Conservation (phyloP, 2,329 filamentous ascomycete genomes). For the Lasiodiplodia sp. region DNA sequence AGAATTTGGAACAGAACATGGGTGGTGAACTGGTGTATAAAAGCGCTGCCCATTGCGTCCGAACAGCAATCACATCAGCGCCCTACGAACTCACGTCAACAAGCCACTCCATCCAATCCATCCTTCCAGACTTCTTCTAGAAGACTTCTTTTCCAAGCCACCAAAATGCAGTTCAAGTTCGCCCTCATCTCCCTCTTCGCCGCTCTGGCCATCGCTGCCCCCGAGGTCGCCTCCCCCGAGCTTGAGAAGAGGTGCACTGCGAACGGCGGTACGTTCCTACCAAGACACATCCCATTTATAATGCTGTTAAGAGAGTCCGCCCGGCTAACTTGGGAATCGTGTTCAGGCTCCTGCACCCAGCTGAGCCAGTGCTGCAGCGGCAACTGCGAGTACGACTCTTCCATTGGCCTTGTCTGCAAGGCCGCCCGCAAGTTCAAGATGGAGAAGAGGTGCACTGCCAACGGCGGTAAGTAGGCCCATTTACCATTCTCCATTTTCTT, state of each 20-base stretch:
- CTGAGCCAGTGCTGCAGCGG: slow-evolving; percentile 22
- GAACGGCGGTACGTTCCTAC: slow-evolving; percentile 6
- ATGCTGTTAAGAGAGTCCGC: too few species aligned
- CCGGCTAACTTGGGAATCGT: background rate
- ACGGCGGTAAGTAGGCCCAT: background rate
- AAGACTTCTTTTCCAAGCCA: background rate
- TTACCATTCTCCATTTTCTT: background rate
- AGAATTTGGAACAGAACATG: background rate
- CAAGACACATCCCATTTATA: background rate
- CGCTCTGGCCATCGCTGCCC: slow-evolving; percentile 12
- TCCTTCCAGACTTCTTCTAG: background rate
- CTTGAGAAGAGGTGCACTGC: slow-evolving; percentile 25
- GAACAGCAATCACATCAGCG: slow-evolving; percentile 3
- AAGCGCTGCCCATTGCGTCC: background rate
- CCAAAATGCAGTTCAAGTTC: slow-evolving; percentile 26
- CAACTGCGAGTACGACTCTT: slow-evolving; percentile 29
- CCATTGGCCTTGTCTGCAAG: slow-evolving; percentile 22
- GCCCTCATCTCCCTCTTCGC: slow-evolving; percentile 20
- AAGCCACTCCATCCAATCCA: background rate
- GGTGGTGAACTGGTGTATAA: background rate
- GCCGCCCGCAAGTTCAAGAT: slow-evolving; percentile 3
- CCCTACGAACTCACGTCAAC: background rate
- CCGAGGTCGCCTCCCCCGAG: slow-evolving; percentile 1
- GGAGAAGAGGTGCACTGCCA: slow-evolving; percentile 25
- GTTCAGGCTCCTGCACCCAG: slow-evolving; percentile 6